Conservation (phyloP, 2,329 filamentous ascomycete species). For the Sclerotinia trifoliorum region DNA sequence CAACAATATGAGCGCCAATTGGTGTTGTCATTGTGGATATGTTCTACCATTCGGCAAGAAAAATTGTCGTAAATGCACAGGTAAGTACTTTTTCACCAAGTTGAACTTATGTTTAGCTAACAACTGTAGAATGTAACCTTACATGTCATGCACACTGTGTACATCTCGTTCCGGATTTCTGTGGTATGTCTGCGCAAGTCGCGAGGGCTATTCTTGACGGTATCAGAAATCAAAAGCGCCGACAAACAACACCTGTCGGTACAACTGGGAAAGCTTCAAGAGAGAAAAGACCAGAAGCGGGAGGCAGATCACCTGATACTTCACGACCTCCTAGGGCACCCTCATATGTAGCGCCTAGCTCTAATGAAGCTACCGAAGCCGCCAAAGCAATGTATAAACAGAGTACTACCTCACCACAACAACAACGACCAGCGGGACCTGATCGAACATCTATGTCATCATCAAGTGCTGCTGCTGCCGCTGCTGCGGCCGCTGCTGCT, state of each 20-base stretch:
- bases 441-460: constrained; percentile 54
- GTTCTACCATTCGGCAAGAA: constrained; percentile 93
- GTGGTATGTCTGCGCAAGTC: constrained; percentile 97
- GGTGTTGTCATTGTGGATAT: constrained; percentile 99
- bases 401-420: constrained; percentile 47
- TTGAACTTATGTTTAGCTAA: constrained; percentile 35
- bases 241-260: constrained; percentile 45
- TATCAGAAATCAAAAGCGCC: constrained; percentile 73
- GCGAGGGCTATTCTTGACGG: constrained; percentile 92
- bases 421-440: constrained; percentile 50
- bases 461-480: constrained; percentile 55
- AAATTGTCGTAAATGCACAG: constrained; percentile 87
- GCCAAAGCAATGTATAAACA: constrained; percentile 61
- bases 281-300: constrained; percentile 31
- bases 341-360: constrained; percentile 42
- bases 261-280: constrained; percentile 36
- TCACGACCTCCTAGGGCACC: constrained; percentile 37
- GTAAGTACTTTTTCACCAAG: constrained; percentile 48
- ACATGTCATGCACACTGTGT: constrained; percentile 90
- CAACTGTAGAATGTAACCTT: constrained; percentile 72
- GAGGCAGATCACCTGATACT: constrained; percentile 31
- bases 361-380: constrained; percentile 59
- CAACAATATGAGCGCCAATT: constrained; percentile 96
- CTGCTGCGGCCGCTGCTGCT: constrained; percentile 57
- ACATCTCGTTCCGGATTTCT: constrained; percentile 96